A percentile compares a stretch with the other conserved stretches of the same genome.
These are phyloP conservation scores for Alternaria burnsii DNA, from an alignment of 2,329 filamentous ascomycete species.

Conservation along the genomic window DNA sequence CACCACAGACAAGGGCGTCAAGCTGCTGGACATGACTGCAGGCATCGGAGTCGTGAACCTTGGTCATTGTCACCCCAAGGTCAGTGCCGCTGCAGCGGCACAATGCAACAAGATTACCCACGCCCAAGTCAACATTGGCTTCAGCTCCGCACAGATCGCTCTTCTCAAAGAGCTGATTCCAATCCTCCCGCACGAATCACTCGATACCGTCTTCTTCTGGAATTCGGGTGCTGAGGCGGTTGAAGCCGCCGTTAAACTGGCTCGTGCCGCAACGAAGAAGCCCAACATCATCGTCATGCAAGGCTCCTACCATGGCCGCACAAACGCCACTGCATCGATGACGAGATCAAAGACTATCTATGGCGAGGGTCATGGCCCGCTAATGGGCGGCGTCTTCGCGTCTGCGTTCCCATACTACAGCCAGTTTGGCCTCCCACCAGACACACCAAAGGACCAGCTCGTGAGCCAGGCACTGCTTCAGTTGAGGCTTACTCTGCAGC, in stretches of 20 bases:
- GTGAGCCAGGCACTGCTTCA: conserved; percentile 37
- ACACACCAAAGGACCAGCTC: conserved; percentile 38
- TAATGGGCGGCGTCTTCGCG: conserved; percentile 43
- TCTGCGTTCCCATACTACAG: conserved; percentile 44
- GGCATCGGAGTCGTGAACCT: conserved; percentile 43
- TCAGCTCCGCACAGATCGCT: conserved; percentile 39
- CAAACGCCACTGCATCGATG: conserved; percentile 42
- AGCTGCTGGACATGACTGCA: conserved; percentile 41
- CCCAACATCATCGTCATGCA: conserved; percentile 46
- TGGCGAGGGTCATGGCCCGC: conserved; percentile 40
- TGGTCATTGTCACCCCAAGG: conserved; percentile 43
- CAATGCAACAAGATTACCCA: conserved; percentile 44
- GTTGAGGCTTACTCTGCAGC: conserved; percentile 36
- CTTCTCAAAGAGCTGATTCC: conserved; percentile 40
- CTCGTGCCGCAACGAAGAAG: conserved; percentile 42
- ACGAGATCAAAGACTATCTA: conserved; percentile 44
- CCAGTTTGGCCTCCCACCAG: conserved; percentile 33
- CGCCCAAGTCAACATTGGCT: conserved; percentile 43
- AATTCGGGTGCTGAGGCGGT: conserved; percentile 44
- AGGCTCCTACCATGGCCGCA: conserved; percentile 42
- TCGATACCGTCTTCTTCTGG: conserved; percentile 43
- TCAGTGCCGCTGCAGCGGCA: conserved; percentile 40
- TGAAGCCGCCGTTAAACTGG: conserved; percentile 40
- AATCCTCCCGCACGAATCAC: conserved; percentile 38
- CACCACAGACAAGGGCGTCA: conserved; percentile 42